Conservation (phyloP, 2,329 filamentous ascomycete species). For the Ophiostoma novo-ulmi region DNA sequence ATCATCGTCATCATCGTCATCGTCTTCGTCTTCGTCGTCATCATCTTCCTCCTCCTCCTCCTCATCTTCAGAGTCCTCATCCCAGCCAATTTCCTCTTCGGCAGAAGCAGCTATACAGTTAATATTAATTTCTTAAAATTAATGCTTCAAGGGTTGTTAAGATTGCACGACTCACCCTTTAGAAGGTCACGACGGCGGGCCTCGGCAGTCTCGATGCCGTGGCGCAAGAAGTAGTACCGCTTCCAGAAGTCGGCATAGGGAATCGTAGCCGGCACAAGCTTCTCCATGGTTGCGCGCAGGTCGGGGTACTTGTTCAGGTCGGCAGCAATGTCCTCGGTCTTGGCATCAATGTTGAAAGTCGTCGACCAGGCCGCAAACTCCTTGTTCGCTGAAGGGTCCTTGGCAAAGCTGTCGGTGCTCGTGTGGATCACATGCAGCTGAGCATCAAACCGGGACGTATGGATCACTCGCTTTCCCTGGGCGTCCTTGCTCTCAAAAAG, state of each 20-base stretch:
- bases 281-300: conserved; percentile 85
- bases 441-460: conserved; percentile 89
- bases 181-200: conserved; percentile 80
- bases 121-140: conserved; percentile 24
- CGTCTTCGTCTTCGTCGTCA: conserved; percentile 53
- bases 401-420: conserved; percentile 71
- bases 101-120: conserved; percentile 57
- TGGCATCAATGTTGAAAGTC: conserved; percentile 72
- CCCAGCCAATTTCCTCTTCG: conserved; percentile 67
- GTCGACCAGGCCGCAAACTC: conserved; percentile 71
- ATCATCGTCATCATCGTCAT: conserved; percentile 23
- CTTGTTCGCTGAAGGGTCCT: conserved; percentile 64
- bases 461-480: conserved; percentile 85
- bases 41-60: conserved; percentile 28
- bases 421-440: conserved; percentile 95
- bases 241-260: conserved; percentile 88
- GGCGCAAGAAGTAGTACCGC: conserved; percentile 89
- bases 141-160: not conserved
- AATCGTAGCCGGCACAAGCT: conserved; percentile 87
- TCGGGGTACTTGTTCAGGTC: conserved; percentile 86
- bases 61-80: conserved; percentile 49
- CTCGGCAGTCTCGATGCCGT: conserved; percentile 91
- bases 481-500: conserved; percentile 93
- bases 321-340: conserved; percentile 74
- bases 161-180: conserved; percentile 61